A percentile compares a stretch with the other conserved stretches of the same genome.
Evolutionary conservation across 1,284 basidiomycete genomes (phyloP).

Genomic region (Tylopilus sp.): DNA sequence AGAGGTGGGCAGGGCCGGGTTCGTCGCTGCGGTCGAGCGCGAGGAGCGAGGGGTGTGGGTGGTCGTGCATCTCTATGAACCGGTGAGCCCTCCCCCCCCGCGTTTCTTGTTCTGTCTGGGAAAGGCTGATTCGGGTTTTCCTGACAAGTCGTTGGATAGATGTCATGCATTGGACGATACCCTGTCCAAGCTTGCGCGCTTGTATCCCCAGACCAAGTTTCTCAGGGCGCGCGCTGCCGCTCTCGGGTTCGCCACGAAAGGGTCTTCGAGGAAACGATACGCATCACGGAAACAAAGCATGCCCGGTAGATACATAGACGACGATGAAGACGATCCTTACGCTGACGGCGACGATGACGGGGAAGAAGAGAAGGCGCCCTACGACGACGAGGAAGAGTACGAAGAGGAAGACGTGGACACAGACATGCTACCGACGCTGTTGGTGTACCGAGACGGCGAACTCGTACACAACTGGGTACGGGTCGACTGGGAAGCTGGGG

Average conservation of each 20-base stretch:
- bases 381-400: conserved; percentile 37
- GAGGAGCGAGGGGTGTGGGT: conserved; percentile 71
- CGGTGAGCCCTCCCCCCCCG: conserved; percentile 44
- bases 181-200: conserved; percentile 63
- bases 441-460: conserved; percentile 79
- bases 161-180: conserved; percentile 68
- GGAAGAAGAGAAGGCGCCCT: conserved; percentile 21
- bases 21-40: conserved; percentile 69
- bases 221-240: conserved; percentile 68
- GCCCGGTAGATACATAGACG: conserved; percentile 33
- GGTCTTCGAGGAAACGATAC: conserved; percentile 24
- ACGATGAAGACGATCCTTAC: conserved; percentile 45
- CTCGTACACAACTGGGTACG: conserved; percentile 79
- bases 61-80: conserved; percentile 77
- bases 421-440: conserved; percentile 77
- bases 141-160: conserved; percentile 59
- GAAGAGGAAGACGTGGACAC: conserved; percentile 56
- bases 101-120: too few species aligned
- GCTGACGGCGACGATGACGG: conserved; percentile 26
- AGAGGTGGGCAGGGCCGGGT: conserved; percentile 73
- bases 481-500: conserved; percentile 77
- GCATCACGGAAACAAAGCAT: conserved; percentile 15
- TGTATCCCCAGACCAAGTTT: conserved; percentile 72
- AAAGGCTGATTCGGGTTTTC: background rate
- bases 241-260: conserved; percentile 65